Base-by-base conservation (phyloP, 805 yeast genomes). In the Kuraishia hungarica region DNA sequence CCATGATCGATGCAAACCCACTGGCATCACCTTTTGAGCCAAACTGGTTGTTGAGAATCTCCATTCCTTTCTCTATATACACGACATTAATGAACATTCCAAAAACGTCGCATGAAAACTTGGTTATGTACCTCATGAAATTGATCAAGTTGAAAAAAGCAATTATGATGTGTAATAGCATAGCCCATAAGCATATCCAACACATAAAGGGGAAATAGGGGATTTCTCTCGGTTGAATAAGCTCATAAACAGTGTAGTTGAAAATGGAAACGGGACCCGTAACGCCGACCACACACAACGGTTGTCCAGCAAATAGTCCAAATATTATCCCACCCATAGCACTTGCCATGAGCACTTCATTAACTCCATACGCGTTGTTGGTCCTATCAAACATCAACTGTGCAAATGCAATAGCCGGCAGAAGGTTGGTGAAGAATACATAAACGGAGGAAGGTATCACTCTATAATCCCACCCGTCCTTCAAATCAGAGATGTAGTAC, bases 321-420 rank as follows among this genome's bases (percentile, higher is more conserved):
- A 94, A 93, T 1, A 89, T 83, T 4, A 92, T 78, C 0, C 98
- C 97, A 0, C 89, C 97, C 66, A 94, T 69, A 0, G 97, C 97
- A 35, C 92, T 83, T 6, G 94, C 77, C 65, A 94, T 64, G 23
- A 93, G 74, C 2, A 93, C 87, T 65, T 93, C 99, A 65, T 93
- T 94, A 2, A 94, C 87, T 2, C 99, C 99, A 63, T 90, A 93
- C 13, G 92, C 78, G 60, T 87, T 83, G 52, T 87, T 72, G 0
- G 99, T 93, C 58, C 89, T 84, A 67, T 92, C 97, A 68, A 91
- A 92, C 97, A 93, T 87, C 66, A 93, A 98, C 65, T 90, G 97
- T 0, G 97, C 96, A 75, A 93, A 93, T 0, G 98, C 97, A 48
- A 93, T 78, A 0, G 97, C 97, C 1, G 98, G 98, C 46, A 93